Evolutionary conservation across 2,329 filamentous ascomycete species (phyloP), one percentile per base, ranked within the genome.

Genomic region (Alternaria sp.): DNA sequence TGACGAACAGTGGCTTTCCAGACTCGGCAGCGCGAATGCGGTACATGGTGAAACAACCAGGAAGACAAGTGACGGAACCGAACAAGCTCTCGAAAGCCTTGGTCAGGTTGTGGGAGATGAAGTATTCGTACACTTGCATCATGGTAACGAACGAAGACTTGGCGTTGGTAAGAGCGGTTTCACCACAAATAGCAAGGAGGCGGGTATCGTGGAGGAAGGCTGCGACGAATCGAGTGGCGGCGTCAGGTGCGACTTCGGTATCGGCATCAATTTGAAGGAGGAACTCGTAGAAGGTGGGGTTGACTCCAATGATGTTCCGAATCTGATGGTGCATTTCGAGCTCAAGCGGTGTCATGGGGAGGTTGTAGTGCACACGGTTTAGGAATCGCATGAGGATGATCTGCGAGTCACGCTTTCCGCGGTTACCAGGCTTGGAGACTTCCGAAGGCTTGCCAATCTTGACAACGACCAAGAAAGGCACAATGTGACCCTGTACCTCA

Each of bases 91-190:
- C 95, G 79, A 99, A 99, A 12, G 95, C 96, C 83, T 99, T 98
- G 72, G 92, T 90, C 71, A 99, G 83, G 79, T 98, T 97, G 85
- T 99, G 95, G 55, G 95, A 98, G 75, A 99, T 99, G 84, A 94
- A 99, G 86, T 99, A 99, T 82, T 99, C 95, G 85, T 98, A 99
- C 32, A 99, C 95, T 82, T 99, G 96, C 79, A 99, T 99, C 95
- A 98, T 98, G 55, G 96, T 99, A 70, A 97, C 89, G 76, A 96
- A 93, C 1, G 95, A 97, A 7, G 91, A 87, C 81, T 97, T 97
- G 63, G 93, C 92, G 77, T 99, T 99, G 67, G 91, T 94, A 51
- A 99, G 85, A 15, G 91, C 91, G 0, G 96, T 99, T 82, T 99
- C 96, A 82, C 96, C 96, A 76, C 96, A 99, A 52, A 96, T 89